Conservation (phyloP, 169 alveolate genomes). For the Plasmodium billcollinsi region DNA sequence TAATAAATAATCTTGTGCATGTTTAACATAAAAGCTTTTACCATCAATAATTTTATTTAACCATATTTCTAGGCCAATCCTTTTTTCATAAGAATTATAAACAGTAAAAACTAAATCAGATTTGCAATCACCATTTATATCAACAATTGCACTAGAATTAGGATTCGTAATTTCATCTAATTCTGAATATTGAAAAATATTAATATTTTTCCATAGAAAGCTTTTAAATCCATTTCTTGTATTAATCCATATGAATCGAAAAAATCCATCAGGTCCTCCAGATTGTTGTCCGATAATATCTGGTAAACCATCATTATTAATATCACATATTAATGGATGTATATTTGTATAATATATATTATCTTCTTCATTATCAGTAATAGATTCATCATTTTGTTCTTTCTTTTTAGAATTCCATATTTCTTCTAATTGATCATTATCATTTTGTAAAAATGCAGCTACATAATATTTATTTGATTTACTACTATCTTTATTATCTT, state of each 20-base stretch:
- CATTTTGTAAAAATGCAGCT: slow-evolving; percentile 56
- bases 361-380: slow-evolving; percentile 11
- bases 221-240: slow-evolving; percentile 75
- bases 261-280: slow-evolving; percentile 56
- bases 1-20: slow-evolving; percentile 39
- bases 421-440: slow-evolving; percentile 68
- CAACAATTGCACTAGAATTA: slow-evolving; percentile 90
- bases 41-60: slow-evolving; percentile 60
- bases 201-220: slow-evolving; percentile 66
- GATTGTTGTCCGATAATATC: slow-evolving; percentile 83
- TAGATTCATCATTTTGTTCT: slow-evolving; percentile 32
- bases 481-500: slow-evolving; percentile 44
- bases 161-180: slow-evolving; percentile 81
- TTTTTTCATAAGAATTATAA: slow-evolving; percentile 40
- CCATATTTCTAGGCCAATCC: slow-evolving; percentile 77
- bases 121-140: slow-evolving; percentile 90
- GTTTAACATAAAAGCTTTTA: slow-evolving; percentile 52
- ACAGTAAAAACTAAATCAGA: slow-evolving; percentile 88
- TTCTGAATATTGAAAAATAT: slow-evolving; percentile 69
- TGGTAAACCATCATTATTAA: slow-evolving; percentile 88
- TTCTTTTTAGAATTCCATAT: slow-evolving; percentile 51
- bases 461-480: slow-evolving; percentile 24
- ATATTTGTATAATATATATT: slow-evolving; percentile 79
- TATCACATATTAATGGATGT: slow-evolving; percentile 87
- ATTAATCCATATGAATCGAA: slow-evolving; percentile 83